Evolutionary conservation across 2,329 filamentous ascomycete genomes (phyloP), one percentile per base, ranked within the genome.

Genomic region (Alternaria longipes): DNA sequence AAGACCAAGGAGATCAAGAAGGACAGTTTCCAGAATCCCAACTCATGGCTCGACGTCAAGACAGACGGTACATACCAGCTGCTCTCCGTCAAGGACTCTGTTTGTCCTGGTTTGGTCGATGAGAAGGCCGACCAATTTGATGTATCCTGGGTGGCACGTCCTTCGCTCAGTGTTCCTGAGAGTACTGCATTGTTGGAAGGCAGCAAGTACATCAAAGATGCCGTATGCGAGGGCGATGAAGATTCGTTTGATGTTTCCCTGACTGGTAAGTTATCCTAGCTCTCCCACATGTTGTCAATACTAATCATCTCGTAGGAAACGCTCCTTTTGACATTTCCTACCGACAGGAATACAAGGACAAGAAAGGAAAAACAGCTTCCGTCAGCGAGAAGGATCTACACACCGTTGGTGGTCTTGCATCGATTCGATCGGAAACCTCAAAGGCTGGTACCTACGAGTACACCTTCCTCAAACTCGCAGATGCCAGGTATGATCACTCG

Each of bases 211-310:
- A 76, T 89, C 68, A 96, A 96, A 79, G 86, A 89, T 42, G 90
- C 94, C 62, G 90, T 99, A 30, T 99, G 95, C 74, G 94, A 99
- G 81, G 94, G 94, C 30, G 94, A 98, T 63, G 91, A 97, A 72
- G 94, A 97, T 77, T 89, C 89, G 4, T 89, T 97, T 56, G 93
- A 97, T 72, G 83, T 99, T 54, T 85, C 86, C 44, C 85, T 99
- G 63, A 87, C 87, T 75, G 94, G 93, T 87, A 86, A 80, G 84
- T 75, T 42, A 40, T 51, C 20, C 34, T 6, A 45, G 11, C 16
- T 18, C 38, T 36, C 6, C n/a, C 45, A 34, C 54, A 28, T 38
- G 38, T 53, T 57, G 14, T 16, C 16, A 30, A 38, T 44, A 52
- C 67, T 69, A 60, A 78, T 82, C 55, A 7, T 8, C 34, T 51